phyloP scores from a whole-genome alignment of 176 grass and related monocot genomes.

The Carex cristatella region DNA sequence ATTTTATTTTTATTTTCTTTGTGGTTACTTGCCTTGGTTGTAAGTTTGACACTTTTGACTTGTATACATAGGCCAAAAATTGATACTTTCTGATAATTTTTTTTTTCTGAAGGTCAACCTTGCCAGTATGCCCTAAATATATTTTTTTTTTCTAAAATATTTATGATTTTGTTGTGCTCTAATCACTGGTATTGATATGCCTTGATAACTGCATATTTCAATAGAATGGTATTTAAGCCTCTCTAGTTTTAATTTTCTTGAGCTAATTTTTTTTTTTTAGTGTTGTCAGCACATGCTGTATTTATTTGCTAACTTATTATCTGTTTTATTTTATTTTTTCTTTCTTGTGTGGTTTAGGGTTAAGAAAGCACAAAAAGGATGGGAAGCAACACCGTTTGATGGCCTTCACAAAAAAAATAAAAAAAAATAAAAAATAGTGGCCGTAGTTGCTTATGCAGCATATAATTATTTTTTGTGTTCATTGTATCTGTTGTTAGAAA shows the following conservation, averaged over 20 bases:
- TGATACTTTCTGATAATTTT: not conserved
- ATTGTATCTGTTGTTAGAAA: not conserved
- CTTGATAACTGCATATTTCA: not conserved
- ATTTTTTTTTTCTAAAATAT: not conserved
- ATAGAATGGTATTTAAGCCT: not conserved
- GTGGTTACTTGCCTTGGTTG: not conserved
- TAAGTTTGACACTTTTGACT: not conserved
- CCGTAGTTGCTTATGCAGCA: not conserved
- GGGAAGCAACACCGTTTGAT: not conserved
- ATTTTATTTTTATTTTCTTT: not conserved
- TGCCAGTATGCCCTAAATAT: not conserved
- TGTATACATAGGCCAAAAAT: not conserved
- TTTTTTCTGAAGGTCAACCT: not conserved
- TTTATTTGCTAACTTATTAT: not conserved
- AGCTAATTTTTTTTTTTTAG: not conserved
- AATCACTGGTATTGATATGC: not conserved
- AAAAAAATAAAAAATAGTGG: not conserved
- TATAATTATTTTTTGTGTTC: not conserved
- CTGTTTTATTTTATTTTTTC: not conserved
- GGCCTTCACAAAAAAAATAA: not conserved
- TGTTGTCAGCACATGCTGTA: not conserved
- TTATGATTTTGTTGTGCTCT: not conserved
- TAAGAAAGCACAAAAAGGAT: not conserved
- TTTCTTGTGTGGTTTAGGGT: not conserved
- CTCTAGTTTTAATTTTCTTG: not conserved